phyloP scores from a whole-genome alignment of 345 rosid species.

The Brassica juncea region DNA sequence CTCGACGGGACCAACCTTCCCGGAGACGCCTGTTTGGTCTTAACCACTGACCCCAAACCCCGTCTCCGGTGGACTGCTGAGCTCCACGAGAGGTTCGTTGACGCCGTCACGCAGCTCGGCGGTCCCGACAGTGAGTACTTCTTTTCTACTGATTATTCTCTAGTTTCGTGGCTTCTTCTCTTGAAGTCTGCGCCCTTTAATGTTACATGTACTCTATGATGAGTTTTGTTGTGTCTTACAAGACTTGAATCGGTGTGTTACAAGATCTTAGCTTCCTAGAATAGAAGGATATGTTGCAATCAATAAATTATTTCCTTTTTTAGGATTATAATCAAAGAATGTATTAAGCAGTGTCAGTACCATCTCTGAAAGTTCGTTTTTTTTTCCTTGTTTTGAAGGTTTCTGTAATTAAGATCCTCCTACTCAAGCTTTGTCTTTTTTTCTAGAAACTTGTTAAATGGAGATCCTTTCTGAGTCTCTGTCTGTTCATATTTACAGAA shows the following conservation, averaged over 20 bases:
- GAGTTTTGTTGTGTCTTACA: not conserved
- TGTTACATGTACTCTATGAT: not conserved
- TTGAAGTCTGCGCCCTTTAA: not conserved
- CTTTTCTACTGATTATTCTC: not conserved
- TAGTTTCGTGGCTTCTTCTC: not conserved
- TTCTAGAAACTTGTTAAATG: not conserved
- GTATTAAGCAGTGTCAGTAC: slow-evolving; percentile 9
- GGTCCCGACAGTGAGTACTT: slow-evolving; percentile 81
- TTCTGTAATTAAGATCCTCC: not conserved
- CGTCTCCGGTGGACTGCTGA: slow-evolving; percentile 93
- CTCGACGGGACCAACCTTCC: slow-evolving; percentile 68
- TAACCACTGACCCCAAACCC: slow-evolving; percentile 90
- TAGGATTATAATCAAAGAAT: not conserved
- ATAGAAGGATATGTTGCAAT: not conserved
- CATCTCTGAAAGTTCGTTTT: not conserved
- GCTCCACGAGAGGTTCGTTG: slow-evolving; percentile 88
- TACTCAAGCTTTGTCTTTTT: not conserved
- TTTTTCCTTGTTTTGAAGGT: not conserved
- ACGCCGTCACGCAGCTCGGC: slow-evolving; percentile 89
- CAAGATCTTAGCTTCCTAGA: not conserved
- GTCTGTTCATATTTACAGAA: slow-evolving; percentile 49
- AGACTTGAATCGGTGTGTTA: not conserved
- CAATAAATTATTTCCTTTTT: slow-evolving; percentile 10
- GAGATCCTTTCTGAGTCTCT: slow-evolving; percentile 5
- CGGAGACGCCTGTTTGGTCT: slow-evolving; percentile 77